Conservation (phyloP, 1,139 yeast species). For the Torulaspora pretoriensis region DNA sequence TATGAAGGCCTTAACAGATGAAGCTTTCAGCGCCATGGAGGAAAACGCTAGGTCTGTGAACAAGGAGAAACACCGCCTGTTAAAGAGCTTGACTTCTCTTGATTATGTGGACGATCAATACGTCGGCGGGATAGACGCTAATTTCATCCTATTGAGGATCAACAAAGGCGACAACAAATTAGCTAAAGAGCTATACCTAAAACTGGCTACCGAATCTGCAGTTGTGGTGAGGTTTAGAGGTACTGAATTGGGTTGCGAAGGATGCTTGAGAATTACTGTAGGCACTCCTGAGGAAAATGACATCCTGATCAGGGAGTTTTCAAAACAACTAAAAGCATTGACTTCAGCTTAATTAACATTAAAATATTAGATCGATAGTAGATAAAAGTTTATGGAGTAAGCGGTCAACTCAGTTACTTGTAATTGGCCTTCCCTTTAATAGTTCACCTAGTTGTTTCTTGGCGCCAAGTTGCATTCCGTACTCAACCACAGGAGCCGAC, state of each 20-base stretch:
- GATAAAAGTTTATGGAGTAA: not conserved
- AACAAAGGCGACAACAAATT: constrained; percentile 59
- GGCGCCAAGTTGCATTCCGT: constrained; percentile 27
- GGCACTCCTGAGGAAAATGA: constrained; percentile 79
- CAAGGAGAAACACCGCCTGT: constrained; percentile 51
- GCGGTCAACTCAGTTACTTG: constrained; percentile 3
- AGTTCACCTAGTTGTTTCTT: constrained; percentile 28
- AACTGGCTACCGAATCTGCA: constrained; percentile 63
- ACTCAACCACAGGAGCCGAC: constrained; percentile 27
- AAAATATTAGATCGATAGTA: constrained; percentile 2
- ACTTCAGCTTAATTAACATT: constrained; percentile 6
- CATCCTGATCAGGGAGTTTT: constrained; percentile 50
- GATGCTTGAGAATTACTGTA: constrained; percentile 79
- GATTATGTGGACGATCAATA: constrained; percentile 60
- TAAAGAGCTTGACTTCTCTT: constrained; percentile 49
- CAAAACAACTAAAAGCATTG: constrained; percentile 38
- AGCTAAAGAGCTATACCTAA: constrained; percentile 63
- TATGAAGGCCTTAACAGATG: constrained; percentile 58
- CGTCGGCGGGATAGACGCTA: constrained; percentile 86
- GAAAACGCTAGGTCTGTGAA: constrained; percentile 47
- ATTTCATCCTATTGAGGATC: constrained; percentile 72
- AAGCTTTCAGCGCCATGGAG: constrained; percentile 60
- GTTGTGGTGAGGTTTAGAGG: constrained; percentile 93
- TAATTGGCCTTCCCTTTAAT: constrained; percentile 23
- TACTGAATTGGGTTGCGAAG: constrained; percentile 78